Conservation (phyloP, 164 flowering plant genomes). For the Umbilicus rupestris region DNA sequence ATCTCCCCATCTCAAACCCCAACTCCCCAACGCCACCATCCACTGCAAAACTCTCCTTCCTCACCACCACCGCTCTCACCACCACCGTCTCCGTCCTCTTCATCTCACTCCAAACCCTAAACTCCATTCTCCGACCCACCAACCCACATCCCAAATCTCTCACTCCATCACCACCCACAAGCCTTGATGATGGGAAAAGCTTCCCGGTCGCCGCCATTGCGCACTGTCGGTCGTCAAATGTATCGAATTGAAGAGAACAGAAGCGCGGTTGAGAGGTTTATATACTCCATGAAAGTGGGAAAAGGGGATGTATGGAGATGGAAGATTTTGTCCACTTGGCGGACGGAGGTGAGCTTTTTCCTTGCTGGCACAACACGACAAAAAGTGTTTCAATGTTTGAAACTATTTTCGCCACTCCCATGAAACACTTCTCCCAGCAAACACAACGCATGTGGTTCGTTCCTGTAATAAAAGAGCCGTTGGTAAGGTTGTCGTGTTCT, state of each 20-base stretch:
- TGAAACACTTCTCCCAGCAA: neutral
- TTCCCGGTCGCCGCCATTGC: neutral
- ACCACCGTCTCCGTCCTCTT: neutral
- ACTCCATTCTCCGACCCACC: neutral
- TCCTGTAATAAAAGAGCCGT: too few relatives aligned
- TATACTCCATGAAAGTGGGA: neutral
- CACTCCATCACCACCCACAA: neutral
- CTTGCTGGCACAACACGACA: neutral
- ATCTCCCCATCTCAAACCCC: slow-evolving; percentile 13
- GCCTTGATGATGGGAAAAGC: neutral
- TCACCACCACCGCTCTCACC: neutral
- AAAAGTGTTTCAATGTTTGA: neutral
- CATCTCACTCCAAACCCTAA: slow-evolving; percentile 4
- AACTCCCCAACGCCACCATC: slow-evolving; percentile 14
- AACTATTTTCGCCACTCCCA: neutral
- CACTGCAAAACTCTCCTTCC: neutral
- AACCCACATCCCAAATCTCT: neutral
- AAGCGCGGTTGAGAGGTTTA: neutral
- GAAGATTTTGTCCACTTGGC: neutral
- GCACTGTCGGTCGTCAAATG: neutral
- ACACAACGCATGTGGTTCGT: too few relatives aligned
- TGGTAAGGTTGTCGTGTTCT: too few relatives aligned
- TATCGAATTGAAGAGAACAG: neutral
- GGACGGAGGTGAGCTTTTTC: slow-evolving; percentile 6
- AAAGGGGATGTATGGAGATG: neutral